phyloP scores from a whole-genome alignment of 495 filamentous ascomycete species.

The Neurospora sp. region DNA sequence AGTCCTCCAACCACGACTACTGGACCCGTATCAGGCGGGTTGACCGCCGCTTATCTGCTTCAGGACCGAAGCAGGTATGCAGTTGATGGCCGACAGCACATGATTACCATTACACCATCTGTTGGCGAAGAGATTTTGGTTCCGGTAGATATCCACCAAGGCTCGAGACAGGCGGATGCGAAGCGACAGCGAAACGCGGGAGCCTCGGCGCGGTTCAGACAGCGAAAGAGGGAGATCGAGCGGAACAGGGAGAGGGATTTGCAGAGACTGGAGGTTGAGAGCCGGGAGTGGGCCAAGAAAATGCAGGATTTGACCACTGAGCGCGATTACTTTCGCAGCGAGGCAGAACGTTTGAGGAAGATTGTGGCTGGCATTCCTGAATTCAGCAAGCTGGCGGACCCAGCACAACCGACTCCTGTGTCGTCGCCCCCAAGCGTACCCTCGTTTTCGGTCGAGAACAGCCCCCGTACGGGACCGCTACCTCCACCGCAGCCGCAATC shows the following conservation, averaged over 20 bases:
- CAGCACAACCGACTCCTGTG: conserved; percentile 37
- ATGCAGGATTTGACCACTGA: conserved; percentile 41
- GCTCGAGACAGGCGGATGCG: conserved; percentile 77
- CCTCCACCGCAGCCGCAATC: conserved; percentile 9
- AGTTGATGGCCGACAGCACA: conserved; percentile 34
- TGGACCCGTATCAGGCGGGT: not conserved
- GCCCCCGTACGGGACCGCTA: conserved; percentile 13
- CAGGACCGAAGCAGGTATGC: conserved; percentile 10
- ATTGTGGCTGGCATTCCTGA: conserved; percentile 44
- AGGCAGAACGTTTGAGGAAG: conserved; percentile 61
- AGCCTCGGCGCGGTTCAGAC: conserved; percentile 81
- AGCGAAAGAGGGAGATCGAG: conserved; percentile 84
- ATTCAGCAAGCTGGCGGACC: conserved; percentile 37
- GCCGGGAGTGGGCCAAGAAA: conserved; percentile 35
- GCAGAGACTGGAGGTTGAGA: conserved; percentile 51
- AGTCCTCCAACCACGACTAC: not conserved
- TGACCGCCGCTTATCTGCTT: not conserved
- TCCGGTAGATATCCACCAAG: conserved; percentile 67
- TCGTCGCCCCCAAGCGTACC: conserved; percentile 21
- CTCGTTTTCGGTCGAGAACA: conserved; percentile 24
- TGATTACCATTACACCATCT: conserved; percentile 27
- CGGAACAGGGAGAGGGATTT: conserved; percentile 56
- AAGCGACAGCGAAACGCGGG: conserved; percentile 91
- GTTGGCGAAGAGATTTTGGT: conserved; percentile 45
- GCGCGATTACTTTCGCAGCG: conserved; percentile 37